Evolutionary conservation across 148 eudicot species (phyloP).

Genomic region (Chenopodium berlandieri): DNA sequence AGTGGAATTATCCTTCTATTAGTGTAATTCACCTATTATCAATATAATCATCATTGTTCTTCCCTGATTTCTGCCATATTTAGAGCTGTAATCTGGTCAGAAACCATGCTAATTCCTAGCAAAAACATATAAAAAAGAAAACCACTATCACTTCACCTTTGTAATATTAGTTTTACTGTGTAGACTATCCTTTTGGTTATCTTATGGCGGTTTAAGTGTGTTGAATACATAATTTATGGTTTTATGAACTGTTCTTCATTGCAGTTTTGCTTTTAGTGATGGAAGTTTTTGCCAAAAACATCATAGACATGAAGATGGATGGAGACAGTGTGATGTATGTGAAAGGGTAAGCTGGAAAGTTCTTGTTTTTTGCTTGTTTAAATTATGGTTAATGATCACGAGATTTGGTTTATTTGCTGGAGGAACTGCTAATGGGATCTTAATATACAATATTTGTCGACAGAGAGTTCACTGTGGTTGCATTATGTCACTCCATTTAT

Average conservation of each 20-base stretch:
- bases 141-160: neutral
- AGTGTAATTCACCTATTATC: too few relatives aligned
- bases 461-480: constrained; percentile 30
- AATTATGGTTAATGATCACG: neutral
- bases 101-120: too few relatives aligned
- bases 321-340: constrained; percentile 25
- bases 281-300: constrained; percentile 17
- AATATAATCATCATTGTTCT: too few relatives aligned
- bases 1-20: too few relatives aligned
- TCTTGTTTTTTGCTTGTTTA: neutral
- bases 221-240: neutral
- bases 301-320: constrained; percentile 23
- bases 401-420: neutral
- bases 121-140: neutral
- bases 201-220: neutral
- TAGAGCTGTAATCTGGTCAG: too few relatives aligned
- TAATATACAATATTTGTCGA: neutral
- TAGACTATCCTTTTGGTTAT: neutral
- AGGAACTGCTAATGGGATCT: neutral
- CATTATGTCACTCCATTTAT: constrained; percentile 20
- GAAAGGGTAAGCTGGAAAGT: constrained; percentile 9
- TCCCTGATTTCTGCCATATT: too few relatives aligned
- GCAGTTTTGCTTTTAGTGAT: constrained; percentile 15
- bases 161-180: neutral
- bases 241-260: neutral